Conservation (phyloP, 2,329 filamentous ascomycete genomes). For the Lasiodiplodia sp. region DNA sequence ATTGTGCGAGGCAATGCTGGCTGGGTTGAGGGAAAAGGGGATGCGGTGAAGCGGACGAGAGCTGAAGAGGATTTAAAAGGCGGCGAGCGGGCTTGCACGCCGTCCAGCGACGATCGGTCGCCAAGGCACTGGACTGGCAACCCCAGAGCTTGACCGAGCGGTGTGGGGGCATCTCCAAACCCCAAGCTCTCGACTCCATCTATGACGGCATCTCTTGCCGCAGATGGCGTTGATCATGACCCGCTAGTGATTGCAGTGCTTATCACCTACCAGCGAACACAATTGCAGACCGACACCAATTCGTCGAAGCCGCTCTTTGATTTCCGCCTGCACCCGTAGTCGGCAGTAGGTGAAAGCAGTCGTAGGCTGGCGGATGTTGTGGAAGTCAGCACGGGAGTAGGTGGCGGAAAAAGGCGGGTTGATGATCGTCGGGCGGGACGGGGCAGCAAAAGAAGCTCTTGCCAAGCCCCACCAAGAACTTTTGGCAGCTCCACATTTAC, state of each 20-base stretch:
- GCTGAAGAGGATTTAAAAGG: background rate
- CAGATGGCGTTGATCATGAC: conserved; percentile 8
- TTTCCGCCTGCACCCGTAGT: background rate
- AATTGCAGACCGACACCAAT: background rate
- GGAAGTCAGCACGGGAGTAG: background rate
- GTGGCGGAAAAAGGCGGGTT: conserved; percentile 1
- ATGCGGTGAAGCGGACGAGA: background rate
- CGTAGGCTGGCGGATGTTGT: background rate
- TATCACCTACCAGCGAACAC: background rate
- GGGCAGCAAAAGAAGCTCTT: conserved; percentile 23
- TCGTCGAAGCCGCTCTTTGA: background rate
- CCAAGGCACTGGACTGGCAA: background rate
- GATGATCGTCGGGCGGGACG: conserved; percentile 9
- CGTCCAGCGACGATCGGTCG: background rate
- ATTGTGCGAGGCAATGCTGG: background rate
- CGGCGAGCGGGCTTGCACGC: background rate
- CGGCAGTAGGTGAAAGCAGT: background rate
- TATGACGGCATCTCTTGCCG: conserved; percentile 11
- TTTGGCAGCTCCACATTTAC: background rate
- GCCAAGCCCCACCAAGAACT: conserved; percentile 20
- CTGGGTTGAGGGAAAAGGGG: background rate
- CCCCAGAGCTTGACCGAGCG: conserved; percentile 13
- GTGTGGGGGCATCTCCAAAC: conserved; percentile 14
- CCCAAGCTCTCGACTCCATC: conserved; percentile 6
- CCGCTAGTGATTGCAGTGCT: background rate